Percentiles rank a stretch among this genome's conserved stretches.
phyloP scores from a whole-genome alignment of 768 basidiomycete genomes.

The Serendipita sp. region DNA sequence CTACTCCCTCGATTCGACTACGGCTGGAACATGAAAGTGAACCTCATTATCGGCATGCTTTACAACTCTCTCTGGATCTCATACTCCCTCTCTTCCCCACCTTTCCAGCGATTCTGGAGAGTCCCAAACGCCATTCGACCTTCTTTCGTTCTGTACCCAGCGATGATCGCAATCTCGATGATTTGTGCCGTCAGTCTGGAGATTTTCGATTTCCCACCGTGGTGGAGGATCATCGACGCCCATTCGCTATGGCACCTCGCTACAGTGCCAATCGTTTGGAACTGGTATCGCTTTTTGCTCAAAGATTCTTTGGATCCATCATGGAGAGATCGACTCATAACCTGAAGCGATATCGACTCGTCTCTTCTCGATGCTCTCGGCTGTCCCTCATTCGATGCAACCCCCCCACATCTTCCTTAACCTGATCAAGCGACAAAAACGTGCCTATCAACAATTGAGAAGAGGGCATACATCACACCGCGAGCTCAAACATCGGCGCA shows the following conservation, averaged over 20 bases:
- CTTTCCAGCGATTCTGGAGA: slow-evolving; percentile 37
- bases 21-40: slow-evolving; percentile 81
- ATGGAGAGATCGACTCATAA: slow-evolving; percentile 29
- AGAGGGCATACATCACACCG: too few species aligned
- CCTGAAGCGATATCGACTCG: too few species aligned
- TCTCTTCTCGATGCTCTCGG: too few species aligned
- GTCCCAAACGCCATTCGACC: slow-evolving; percentile 38
- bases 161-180: slow-evolving; percentile 56
- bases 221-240: slow-evolving; percentile 63
- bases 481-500: too few species aligned
- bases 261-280: slow-evolving; percentile 57
- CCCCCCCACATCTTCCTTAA: too few species aligned
- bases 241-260: slow-evolving; percentile 87
- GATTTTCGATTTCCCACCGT: slow-evolving; percentile 80
- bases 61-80: slow-evolving; percentile 75
- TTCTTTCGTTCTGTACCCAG: slow-evolving; percentile 31
- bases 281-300: slow-evolving; percentile 79
- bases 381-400: too few species aligned
- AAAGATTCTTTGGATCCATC: slow-evolving; percentile 54
- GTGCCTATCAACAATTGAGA: too few species aligned
- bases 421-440: too few species aligned
- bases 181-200: slow-evolving; percentile 57
- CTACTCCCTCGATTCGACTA: slow-evolving; percentile 76
- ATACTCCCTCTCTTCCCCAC: slow-evolving; percentile 46
- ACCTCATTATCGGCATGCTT: slow-evolving; percentile 51